Evolutionary conservation across 83 land plant species (phyloP).

Genomic region (Picea abies): DNA sequence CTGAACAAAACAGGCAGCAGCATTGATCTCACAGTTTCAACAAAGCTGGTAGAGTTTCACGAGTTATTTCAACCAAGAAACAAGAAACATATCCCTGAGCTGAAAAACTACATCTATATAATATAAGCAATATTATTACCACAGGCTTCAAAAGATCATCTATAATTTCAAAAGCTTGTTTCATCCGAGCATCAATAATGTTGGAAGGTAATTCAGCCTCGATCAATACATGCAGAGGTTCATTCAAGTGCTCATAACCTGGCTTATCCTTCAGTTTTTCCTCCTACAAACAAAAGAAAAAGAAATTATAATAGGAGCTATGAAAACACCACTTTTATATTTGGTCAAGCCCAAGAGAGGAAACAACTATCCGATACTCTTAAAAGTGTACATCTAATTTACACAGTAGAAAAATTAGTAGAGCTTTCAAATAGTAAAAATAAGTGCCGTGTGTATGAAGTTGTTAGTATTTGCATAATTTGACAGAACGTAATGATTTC

Average conservation of each 20-base stretch:
- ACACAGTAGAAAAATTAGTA: neutral
- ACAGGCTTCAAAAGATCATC: constrained; percentile 86
- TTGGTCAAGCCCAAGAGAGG: neutral
- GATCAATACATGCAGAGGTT: constrained; percentile 85
- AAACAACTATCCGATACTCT: neutral
- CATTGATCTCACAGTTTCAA: constrained; percentile 59
- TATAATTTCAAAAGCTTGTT: constrained; percentile 70
- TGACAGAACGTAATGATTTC: neutral
- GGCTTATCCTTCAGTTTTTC: constrained; percentile 92
- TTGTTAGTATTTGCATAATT: too few species aligned
- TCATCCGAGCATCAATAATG: constrained; percentile 67
- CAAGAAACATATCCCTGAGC: constrained; percentile 41
- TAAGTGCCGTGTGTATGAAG: too few species aligned
- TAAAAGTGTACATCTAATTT: neutral
- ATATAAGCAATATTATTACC: constrained; percentile 33
- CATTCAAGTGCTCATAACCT: constrained; percentile 97
- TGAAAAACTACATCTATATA: neutral
- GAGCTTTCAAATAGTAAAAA: too few species aligned
- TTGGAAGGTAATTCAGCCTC: constrained; percentile 92
- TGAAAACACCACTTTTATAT: neutral
- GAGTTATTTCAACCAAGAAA: constrained; percentile 55
- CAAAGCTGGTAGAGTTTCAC: constrained; percentile 61
- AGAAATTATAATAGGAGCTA: neutral
- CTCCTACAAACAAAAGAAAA: constrained; percentile 48
- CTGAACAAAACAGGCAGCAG: neutral